Conservation (phyloP, 768 basidiomycete species). For the Boletus edulis region DNA sequence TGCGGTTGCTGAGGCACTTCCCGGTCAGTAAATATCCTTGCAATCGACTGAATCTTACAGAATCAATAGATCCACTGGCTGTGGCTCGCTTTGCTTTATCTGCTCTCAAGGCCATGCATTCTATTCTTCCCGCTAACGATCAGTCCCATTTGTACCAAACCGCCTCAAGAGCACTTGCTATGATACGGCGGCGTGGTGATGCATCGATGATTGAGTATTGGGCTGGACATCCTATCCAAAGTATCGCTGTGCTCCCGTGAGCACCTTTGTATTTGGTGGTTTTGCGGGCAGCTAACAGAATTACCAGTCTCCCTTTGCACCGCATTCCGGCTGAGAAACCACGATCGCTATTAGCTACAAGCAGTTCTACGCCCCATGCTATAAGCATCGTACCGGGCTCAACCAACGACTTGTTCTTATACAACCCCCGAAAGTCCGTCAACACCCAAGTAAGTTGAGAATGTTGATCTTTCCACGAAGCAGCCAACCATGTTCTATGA, state of each 20-base stretch:
- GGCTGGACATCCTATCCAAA: slow-evolving; percentile 78
- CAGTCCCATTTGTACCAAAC: slow-evolving; percentile 79
- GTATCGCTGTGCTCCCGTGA: slow-evolving; percentile 79
- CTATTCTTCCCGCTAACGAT: slow-evolving; percentile 67
- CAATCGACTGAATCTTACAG: not conserved
- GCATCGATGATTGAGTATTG: slow-evolving; percentile 76
- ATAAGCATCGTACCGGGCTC: slow-evolving; percentile 53
- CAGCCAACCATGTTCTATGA: not conserved
- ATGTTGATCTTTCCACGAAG: not conserved
- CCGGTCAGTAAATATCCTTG: slow-evolving; percentile 52
- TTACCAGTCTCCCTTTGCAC: slow-evolving; percentile 61
- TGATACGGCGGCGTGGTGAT: slow-evolving; percentile 77
- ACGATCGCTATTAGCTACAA: slow-evolving; percentile 47
- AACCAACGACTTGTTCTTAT: slow-evolving; percentile 79
- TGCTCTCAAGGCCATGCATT: slow-evolving; percentile 70
- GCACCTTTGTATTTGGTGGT: slow-evolving; percentile 7
- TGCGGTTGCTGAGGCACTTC: slow-evolving; percentile 85
- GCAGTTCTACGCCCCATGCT: slow-evolving; percentile 36
- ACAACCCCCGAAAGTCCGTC: slow-evolving; percentile 76
- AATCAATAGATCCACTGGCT: slow-evolving; percentile 66
- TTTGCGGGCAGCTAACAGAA: slow-evolving; percentile 1
- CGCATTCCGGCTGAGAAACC: slow-evolving; percentile 76
- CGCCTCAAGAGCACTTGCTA: slow-evolving; percentile 67
- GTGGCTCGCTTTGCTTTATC: slow-evolving; percentile 91
- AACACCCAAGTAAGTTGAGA: slow-evolving; percentile 51